Percentiles rank a stretch among this genome's conserved stretches.
phyloP scores from a whole-genome alignment of 768 basidiomycete species.

The Pleurotus tuber-regium region DNA sequence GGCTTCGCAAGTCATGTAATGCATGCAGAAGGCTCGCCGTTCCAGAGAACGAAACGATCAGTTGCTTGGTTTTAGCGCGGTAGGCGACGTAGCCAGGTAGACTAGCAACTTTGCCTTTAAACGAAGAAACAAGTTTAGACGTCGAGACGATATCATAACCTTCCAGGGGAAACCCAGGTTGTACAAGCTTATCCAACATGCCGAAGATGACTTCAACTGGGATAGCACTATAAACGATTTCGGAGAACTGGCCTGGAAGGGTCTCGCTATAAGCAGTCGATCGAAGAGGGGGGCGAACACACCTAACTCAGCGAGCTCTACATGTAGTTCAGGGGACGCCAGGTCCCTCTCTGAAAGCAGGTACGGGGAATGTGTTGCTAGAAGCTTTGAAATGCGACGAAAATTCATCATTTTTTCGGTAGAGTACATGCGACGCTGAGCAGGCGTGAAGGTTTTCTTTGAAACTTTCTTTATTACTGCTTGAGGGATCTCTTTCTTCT shows the following conservation, averaged over 20 bases:
- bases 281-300: constrained; percentile 12
- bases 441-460: constrained; percentile 28
- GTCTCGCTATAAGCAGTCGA: constrained; percentile 1
- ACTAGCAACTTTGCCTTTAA: constrained; percentile 39
- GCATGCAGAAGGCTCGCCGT: constrained; percentile 43
- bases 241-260: constrained; percentile 50
- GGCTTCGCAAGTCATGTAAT: constrained; percentile 43
- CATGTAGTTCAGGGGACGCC: constrained; percentile 32
- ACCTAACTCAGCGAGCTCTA: constrained; percentile 45
- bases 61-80: constrained; percentile 40
- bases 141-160: constrained; percentile 38
- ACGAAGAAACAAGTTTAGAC: constrained; percentile 31
- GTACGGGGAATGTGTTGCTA: constrained; percentile 44
- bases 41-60: constrained; percentile 53
- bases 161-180: constrained; percentile 49
- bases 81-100: constrained; percentile 48
- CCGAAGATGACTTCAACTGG: constrained; percentile 42
- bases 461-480: neutral
- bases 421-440: constrained; percentile 48
- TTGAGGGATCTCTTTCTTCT: too few relatives aligned
- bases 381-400: constrained; percentile 47
- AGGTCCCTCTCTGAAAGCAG: constrained; percentile 39
- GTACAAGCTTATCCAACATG: constrained; percentile 34
- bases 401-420: constrained; percentile 55
- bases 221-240: constrained; percentile 44